Evolutionary conservation across 345 rosid species (phyloP).

Genomic region (Cardamine resedifolia): DNA sequence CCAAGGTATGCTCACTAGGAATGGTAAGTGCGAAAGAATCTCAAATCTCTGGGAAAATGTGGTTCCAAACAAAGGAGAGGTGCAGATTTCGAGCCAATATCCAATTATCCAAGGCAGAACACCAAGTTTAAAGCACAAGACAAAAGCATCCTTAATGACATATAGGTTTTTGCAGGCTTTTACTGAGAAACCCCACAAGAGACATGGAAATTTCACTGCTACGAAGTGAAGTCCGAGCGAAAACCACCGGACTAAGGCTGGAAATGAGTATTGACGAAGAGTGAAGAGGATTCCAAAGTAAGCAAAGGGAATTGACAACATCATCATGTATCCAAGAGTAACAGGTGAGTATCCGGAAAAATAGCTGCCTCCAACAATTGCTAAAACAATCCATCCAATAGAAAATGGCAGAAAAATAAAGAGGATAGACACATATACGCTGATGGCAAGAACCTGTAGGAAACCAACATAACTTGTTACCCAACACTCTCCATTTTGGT

Average conservation of each 20-base stretch:
- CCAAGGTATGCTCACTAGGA: background rate
- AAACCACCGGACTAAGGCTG: conserved; percentile 6
- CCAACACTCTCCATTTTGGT: background rate
- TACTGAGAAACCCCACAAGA: background rate
- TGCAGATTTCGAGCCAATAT: conserved; percentile 20
- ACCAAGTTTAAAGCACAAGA: conserved; percentile 20
- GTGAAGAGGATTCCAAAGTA: background rate
- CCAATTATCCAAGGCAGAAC: conserved; percentile 30
- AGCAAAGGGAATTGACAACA: background rate
- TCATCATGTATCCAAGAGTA: conserved; percentile 1
- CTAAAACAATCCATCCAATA: conserved; percentile 16
- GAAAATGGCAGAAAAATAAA: conserved; percentile 20
- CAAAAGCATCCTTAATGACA: background rate
- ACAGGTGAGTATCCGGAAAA: background rate
- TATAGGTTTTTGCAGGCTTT: background rate
- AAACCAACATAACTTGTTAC: conserved; percentile 2
- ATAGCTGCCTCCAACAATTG: conserved; percentile 9
- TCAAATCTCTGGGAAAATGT: background rate
- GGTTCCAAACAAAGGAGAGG: conserved; percentile 12
- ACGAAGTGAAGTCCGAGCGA: background rate
- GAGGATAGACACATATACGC: background rate
- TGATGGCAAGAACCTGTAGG: conserved; percentile 15
- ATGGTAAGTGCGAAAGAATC: background rate
- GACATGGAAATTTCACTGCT: background rate
- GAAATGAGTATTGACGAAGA: background rate